Evolutionary conservation across 2,329 filamentous ascomycete genomes (phyloP), one percentile per base, ranked within the genome.

Genomic region (Hypocreales sp.): DNA sequence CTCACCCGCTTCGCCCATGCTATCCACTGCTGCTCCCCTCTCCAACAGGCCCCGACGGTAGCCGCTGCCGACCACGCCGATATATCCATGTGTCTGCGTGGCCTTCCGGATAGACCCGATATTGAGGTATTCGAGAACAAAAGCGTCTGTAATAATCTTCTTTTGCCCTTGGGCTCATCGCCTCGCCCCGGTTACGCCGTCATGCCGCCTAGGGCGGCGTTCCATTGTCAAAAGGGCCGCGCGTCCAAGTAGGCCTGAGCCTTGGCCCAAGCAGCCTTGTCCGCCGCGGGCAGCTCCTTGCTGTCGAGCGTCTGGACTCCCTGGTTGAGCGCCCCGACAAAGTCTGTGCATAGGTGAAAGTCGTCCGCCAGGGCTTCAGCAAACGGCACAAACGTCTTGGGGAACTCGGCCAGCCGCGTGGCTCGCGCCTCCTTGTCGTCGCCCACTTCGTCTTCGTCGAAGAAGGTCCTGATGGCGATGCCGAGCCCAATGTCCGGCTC

Each of bases 381-480:
- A 39, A 59, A 66, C 2, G 72, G 72, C n/a, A 76, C 60, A 39
- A 59, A 72, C 10, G 48, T 58, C 27, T 43, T 46, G 3, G 64
- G 61, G 41, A 74, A 75, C 6, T 53, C 50, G n/a, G 50, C 35
- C 32, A 64, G 59, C 31, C 62, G 61, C 4, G 41, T 37, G 14
- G 53, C 47, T 25, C 60, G 58, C 29, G 53, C 44, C 28, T 66
- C 60, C 4, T 51, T 51, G 8, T 66, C 60, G 34, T 79, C 66
- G 7, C 59, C 53, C 13, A 64, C 61, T 27, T 70, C 65, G 26
- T 84, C 59, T 32, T 84, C 79, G 38, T 83, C 78, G 14, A 83
- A 64, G 45, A 81, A 81, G 7, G 78, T 82, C 51, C 83, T 81
- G 22, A 84, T 72, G 1, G 80, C 79, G 34, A 90, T 80, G 16